These are phyloP conservation scores for Cenchrus americanus DNA, from an alignment of 176 grass and related monocot genomes.

Conservation along the genomic window DNA sequence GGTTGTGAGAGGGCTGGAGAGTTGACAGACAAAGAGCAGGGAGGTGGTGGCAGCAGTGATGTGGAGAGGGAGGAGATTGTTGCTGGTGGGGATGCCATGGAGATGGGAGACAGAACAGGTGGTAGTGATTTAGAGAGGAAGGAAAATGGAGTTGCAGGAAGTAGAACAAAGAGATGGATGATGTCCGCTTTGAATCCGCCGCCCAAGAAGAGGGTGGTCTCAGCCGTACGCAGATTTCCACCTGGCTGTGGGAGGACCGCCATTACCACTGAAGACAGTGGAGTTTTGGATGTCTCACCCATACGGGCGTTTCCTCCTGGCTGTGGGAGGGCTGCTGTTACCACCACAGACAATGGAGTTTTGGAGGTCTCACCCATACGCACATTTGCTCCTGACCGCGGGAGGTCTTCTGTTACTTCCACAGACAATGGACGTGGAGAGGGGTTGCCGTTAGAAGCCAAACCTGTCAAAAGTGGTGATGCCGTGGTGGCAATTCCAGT, in stretches of 20 bases:
- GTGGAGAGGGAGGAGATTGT: not conserved
- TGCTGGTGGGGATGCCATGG: constrained; percentile 2
- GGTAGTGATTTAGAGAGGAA: constrained; percentile 22
- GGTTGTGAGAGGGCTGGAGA: not conserved
- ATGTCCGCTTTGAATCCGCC: constrained; percentile 48
- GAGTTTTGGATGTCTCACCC: constrained; percentile 10
- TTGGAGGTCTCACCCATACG: constrained; percentile 2
- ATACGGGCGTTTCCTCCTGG: not conserved
- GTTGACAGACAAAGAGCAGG: not conserved
- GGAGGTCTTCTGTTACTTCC: not conserved
- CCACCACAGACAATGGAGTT: not conserved
- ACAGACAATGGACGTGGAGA: not conserved
- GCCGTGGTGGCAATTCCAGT: not conserved
- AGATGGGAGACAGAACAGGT: constrained; percentile 10
- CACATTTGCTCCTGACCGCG: not conserved
- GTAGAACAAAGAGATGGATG: constrained; percentile 49
- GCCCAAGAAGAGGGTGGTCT: constrained; percentile 53
- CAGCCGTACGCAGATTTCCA: constrained; percentile 53
- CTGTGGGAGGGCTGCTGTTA: not conserved
- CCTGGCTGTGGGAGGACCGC: constrained; percentile 50
- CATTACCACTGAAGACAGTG: not conserved
- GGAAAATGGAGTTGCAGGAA: constrained; percentile 10
- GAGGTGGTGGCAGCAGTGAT: not conserved
- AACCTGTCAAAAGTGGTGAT: constrained; percentile 1
- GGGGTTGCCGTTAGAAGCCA: constrained; percentile 9